phyloP scores from a whole-genome alignment of 192 early-diverging fungal genomes.

The Gaertneriomyces sp. region DNA sequence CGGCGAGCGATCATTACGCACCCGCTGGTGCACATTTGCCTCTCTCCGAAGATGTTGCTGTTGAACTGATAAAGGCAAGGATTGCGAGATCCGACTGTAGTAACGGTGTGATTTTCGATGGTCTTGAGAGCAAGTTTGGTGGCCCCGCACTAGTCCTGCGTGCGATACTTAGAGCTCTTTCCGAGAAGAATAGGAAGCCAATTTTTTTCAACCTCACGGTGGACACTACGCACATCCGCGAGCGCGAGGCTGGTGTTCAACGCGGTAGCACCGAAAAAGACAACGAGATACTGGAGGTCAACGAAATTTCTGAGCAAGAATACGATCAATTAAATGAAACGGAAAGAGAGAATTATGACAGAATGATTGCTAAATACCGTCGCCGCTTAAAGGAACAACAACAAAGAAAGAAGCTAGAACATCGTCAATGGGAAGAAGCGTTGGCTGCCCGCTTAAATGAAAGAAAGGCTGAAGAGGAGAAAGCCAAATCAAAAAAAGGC shows the following conservation, averaged over 20 bases:
- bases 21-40: conserved; percentile 17
- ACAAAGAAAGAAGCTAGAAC: conserved; percentile 46
- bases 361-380: conserved; percentile 41
- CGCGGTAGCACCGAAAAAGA: conserved; percentile 39
- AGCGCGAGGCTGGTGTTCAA: conserved; percentile 38
- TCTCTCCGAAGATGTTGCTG: conserved; percentile 43
- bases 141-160: conserved; percentile 35
- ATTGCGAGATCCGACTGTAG: conserved; percentile 40
- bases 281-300: conserved; percentile 35
- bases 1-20: conserved; percentile 23
- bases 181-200: conserved; percentile 34
- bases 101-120: conserved; percentile 52
- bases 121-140: conserved; percentile 50
- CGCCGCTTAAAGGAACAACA: conserved; percentile 45
- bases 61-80: conserved; percentile 34
- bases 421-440: conserved; percentile 50
- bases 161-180: conserved; percentile 29
- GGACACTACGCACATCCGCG: conserved; percentile 43
- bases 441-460: conserved; percentile 41
- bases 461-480: conserved; percentile 52
- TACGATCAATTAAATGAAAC: conserved; percentile 48
- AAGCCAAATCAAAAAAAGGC: conserved; percentile 31
- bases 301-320: conserved; percentile 52
- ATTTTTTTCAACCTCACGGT: conserved; percentile 41
- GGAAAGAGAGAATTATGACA: conserved; percentile 50